phyloP scores from a whole-genome alignment of 129 eudicot species.

The Solidago caesia region DNA sequence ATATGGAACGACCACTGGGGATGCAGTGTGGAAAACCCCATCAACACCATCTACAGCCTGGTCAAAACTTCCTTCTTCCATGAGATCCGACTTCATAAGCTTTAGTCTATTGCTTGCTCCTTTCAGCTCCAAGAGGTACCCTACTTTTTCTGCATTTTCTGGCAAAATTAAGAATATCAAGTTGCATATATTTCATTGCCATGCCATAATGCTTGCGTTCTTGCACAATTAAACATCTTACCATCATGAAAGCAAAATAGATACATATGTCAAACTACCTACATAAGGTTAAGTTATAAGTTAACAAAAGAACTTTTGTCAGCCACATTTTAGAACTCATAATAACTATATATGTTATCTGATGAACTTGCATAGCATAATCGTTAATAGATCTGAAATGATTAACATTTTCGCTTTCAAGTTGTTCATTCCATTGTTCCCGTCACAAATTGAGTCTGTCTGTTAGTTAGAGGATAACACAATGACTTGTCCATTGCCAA shows the following conservation, averaged over 20 bases:
- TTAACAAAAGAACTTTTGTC: not conserved
- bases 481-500: no score
- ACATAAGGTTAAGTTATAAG: not conserved
- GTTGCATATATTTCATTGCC: not conserved
- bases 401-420: no score
- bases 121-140: conserved; percentile 67
- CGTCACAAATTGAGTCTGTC: no score
- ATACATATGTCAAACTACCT: not conserved
- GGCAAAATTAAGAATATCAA: conserved; percentile 7
- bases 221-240: conserved; percentile 8
- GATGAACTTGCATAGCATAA: no score
- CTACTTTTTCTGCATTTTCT: conserved; percentile 70
- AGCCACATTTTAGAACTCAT: not conserved
- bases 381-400: no score
- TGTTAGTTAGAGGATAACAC: no score
- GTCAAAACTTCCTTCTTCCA: conserved; percentile 85
- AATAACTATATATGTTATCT: no score
- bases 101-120: conserved; percentile 80
- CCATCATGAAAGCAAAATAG: not conserved
- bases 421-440: no score
- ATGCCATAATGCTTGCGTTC: not conserved
- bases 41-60: conserved; percentile 71
- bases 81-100: conserved; percentile 69
- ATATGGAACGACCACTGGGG: conserved; percentile 73
- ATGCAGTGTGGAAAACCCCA: conserved; percentile 94